These are phyloP conservation scores for Pezicula neosporulosa DNA, from an alignment of 2,329 filamentous ascomycete species.

Conservation along the genomic window DNA sequence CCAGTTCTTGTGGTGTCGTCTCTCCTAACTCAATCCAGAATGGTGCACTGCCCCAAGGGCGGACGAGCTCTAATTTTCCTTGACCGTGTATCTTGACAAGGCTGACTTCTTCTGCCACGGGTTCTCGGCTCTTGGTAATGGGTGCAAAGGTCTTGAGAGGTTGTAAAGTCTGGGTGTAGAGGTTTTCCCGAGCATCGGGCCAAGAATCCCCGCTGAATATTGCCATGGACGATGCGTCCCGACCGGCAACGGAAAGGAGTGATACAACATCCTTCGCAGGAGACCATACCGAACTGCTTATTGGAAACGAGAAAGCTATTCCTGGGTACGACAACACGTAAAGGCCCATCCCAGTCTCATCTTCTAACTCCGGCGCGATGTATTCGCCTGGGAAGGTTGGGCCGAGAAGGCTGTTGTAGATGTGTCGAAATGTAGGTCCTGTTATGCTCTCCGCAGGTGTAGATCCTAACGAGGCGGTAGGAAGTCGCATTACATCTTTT, in stretches of 20 bases:
- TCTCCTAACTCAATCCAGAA: slow-evolving; percentile 76
- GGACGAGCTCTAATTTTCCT: slow-evolving; percentile 73
- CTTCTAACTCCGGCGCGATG: slow-evolving; percentile 56
- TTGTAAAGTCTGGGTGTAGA: slow-evolving; percentile 74
- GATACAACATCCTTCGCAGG: slow-evolving; percentile 78
- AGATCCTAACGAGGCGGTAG: slow-evolving; percentile 30
- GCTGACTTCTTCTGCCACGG: slow-evolving; percentile 85
- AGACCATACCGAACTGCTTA: slow-evolving; percentile 72
- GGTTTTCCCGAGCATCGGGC: slow-evolving; percentile 71
- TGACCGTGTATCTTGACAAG: slow-evolving; percentile 74
- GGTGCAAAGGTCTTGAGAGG: slow-evolving; percentile 71
- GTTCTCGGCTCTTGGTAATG: slow-evolving; percentile 69
- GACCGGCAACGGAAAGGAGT: slow-evolving; percentile 72
- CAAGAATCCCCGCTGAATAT: slow-evolving; percentile 89
- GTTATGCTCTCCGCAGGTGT: slow-evolving; percentile 27
- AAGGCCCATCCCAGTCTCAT: slow-evolving; percentile 57
- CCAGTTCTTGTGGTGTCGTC: slow-evolving; percentile 87
- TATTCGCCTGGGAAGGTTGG: slow-evolving; percentile 95
- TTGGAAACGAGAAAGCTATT: slow-evolving; percentile 85
- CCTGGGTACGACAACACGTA: slow-evolving; percentile 95
- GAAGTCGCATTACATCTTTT: slow-evolving; percentile 71
- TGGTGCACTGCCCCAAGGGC: slow-evolving; percentile 63
- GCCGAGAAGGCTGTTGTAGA: slow-evolving; percentile 91
- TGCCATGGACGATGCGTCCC: slow-evolving; percentile 80
- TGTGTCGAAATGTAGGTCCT: slow-evolving; percentile 79